Evolutionary conservation across 257 asterid species (phyloP), one percentile per base, ranked within the genome.

Genomic region (Penstemon eatonii): DNA sequence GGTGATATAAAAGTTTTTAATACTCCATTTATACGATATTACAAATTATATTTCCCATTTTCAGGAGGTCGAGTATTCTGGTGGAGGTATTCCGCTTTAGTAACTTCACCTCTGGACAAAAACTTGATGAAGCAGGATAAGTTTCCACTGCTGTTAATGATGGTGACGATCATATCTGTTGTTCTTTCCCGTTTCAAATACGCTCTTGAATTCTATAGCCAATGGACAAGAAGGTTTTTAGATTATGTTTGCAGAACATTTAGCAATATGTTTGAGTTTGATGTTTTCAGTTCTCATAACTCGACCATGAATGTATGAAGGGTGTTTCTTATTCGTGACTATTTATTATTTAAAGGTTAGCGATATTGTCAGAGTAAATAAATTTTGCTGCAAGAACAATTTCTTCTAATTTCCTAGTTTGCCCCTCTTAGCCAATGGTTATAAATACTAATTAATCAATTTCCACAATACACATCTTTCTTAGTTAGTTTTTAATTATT

Each of bases 1-100:
- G 33, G 3, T 37, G 43, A 47, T 68, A 25, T 25, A 25, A 25
- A 1, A 1, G 37, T 19, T 56, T 59, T 43, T 37, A 15, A 65
- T 4, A 58, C 57, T 38, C 52, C 4, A 25, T 73, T 11, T n/a
- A 8, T 5, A 19, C 3, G n/a, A 9, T 60, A 63, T 39, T 39
- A 25, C 38, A 25, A 4, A 55, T 9, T 63, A 3, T 61, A 69
- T 60, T 36, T 18, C 60, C 12, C 62, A 6, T 42, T 70, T 75
- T 67, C 84, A 93, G 97, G 99, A 91, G 79, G 87, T 94, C 1
- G 99, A 94, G 84, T 94, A 85, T 73, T 84, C 99, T 13, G 97
- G 97, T 72, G 99, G 99, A 50, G 96, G 97, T 59, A 44, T 89
- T 64, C 90, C 83, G 5, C 79, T 84, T 33, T 58, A 76, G 74